Evolutionary conservation across 257 asterid genomes (phyloP), one percentile per base, ranked within the genome.

Genomic region (Solanum clarkiae): DNA sequence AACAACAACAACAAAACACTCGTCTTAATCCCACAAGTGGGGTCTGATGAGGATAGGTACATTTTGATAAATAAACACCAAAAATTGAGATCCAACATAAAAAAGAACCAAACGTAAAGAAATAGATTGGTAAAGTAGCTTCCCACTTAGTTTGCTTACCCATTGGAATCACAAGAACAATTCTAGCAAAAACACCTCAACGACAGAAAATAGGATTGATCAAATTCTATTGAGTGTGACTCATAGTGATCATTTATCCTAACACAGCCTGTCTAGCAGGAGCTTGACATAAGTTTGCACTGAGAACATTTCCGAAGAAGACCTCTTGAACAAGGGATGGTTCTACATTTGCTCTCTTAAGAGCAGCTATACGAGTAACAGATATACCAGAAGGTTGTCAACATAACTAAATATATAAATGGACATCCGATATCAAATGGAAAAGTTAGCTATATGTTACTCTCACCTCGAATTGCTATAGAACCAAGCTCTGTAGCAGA

Each of bases 191-290:
- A 56, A 18, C 42, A 36, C 6, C 42, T 36, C 42, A 36, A 36
- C 42, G 7, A 36, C 42, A 36, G 42, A 36, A 36, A 36, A 3
- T 36, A n/a, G n/a, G n/a, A n/a, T n/a, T n/a, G n/a, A n/a, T n/a
- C n/a, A n/a, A n/a, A n/a, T n/a, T n/a, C n/a, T n/a, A n/a, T n/a
- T n/a, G n/a, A n/a, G n/a, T n/a, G n/a, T n/a, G n/a, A n/a, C n/a
- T n/a, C n/a, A n/a, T n/a, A n/a, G n/a, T n/a, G n/a, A n/a, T n/a
- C n/a, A n/a, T n/a, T n/a, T n/a, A n/a, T n/a, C 98, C 98, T 80
- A 96, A 88, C 68, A 98, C 98, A 86, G 98, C 98, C 88, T 96
- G 99, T 88, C 98, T 91, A n/a, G 99, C 99, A 18, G 99, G 99
- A 86, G 99, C 99, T 92, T 94, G 99, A 85, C 99, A 98, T 92